A percentile compares a stretch with the other conserved stretches of the same genome.
phyloP scores from a whole-genome alignment of 257 asterid species.

The Capsicum rhomboideum region DNA sequence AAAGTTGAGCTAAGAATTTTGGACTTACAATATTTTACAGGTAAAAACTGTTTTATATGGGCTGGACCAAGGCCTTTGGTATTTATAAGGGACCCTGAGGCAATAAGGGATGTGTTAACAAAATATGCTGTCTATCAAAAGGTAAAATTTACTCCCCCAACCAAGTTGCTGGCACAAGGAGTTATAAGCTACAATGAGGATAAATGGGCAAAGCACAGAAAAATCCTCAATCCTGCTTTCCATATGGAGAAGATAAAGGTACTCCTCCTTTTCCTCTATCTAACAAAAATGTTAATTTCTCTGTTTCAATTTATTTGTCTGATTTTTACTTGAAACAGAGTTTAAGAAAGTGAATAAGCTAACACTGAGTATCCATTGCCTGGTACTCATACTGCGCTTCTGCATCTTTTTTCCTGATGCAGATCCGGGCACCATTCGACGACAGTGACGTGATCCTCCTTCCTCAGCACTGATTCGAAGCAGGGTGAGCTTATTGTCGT shows the following conservation, averaged over 20 bases:
- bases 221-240: conserved; percentile 54
- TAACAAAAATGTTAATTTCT: neutral
- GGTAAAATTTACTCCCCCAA: conserved; percentile 22
- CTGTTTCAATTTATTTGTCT: no score
- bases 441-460: no score
- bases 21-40: conserved; percentile 20
- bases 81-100: neutral
- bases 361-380: no score
- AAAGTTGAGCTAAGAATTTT: no score
- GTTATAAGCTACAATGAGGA: conserved; percentile 20
- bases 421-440: no score
- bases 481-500: no score
- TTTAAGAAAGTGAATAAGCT: no score
- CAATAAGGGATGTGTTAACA: conserved; percentile 24
- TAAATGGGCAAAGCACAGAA: conserved; percentile 56
- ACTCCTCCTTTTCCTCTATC: neutral
- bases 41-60: conserved; percentile 20
- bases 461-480: no score
- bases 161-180: conserved; percentile 29
- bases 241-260: conserved; percentile 31
- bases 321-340: no score
- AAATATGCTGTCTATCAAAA: conserved; percentile 17
- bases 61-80: neutral
- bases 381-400: no score
- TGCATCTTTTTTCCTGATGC: no score